Base-by-base conservation (phyloP, 306 rosid genomes). In the Macrotyloma uniflorum region DNA sequence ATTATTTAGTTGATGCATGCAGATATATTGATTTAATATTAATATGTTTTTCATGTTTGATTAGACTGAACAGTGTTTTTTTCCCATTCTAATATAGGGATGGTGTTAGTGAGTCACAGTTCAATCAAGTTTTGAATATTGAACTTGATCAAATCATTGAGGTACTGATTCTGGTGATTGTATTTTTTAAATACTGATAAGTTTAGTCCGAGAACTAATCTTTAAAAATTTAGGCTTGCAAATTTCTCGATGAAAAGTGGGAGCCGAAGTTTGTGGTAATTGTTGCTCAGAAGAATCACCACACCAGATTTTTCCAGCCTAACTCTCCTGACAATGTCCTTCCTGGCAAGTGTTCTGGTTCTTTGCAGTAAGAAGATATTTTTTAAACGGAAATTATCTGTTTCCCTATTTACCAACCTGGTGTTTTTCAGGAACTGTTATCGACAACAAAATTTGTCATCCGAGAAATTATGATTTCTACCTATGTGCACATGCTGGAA, bases 31-130 rank as follows among this genome's bases (percentile, higher is more conserved):
- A 30, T 75, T 46, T 55, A 42, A 55, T 55, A 3, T 55, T 23
- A 55, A 19, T 16, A n/a, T 70, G 51, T 4, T 33, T 18, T 57
- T 14, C 22, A 71, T 55, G 67, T 53, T 74, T 67, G 5, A 16
- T 69, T 70, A 15, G 63, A 59, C 49, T 65, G 36, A 57, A 16
- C 59, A 4, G 18, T 67, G 11, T n/a, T 80, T 61, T 36, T 24
- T 49, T 49, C 11, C 35, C 3, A 43, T 42, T 36, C 45, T 69
- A 61, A 75, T 77, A 16, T 43, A 95, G 99, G 96, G 99, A 95
- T 69, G 99, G 99, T 15, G 99, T 95, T 53, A 95, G 99, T n/a
- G 98, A 95, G 67, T 95, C 99, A 0, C 99, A 95, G 18, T 95
- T 95, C 85, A 95, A 85, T 49, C 99, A 95, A 90, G 99, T 95